Evolutionary conservation across 495 filamentous ascomycete species (phyloP), one percentile per base, ranked within the genome.

Genomic region (Trichoderma gamsii): DNA sequence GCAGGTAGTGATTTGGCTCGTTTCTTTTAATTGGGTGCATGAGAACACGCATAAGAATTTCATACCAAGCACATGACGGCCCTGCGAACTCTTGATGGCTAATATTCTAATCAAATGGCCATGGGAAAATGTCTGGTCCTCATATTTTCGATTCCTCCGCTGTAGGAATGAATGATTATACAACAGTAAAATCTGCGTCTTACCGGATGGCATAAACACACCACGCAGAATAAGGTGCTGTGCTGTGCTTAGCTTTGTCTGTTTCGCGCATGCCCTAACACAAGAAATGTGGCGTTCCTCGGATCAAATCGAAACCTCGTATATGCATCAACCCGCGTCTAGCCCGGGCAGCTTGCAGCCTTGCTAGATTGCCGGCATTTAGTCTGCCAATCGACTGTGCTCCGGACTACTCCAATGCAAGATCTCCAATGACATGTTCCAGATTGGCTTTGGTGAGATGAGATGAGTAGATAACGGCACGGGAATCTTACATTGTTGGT

Each of bases 341-440:
- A 61, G 56, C 9, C 56, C 27, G 56, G 27, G 56, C 27, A 25
- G 56, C 56, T 61, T 61, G 56, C 56, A 61, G 56, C n/a, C 56
- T 32, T 32, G 13, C 2, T 32, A 15, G 51, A n/a, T 25, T n/a
- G 51, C 21, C 21, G 51, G 51, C 51, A 25, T 11, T n/a, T 21
- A 23, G 29, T 61, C 56, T 61, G 56, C 56, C 56, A 52, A 61
- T 61, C 27, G 56, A 61, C 23, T 27, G 2, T 12, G 12, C 13
- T 21, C 51, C 21, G 21, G n/a, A 23, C 29, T 29, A 21, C 21
- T 23, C 8, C 15, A 12, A 61, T 61, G 52, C 52, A 13, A 61
- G 52, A 61, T 61, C 56, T 61, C 27, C 23, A 32, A 32, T 61
- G 56, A 21, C 18, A 56, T 56, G n/a, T 3, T 21, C 21, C n/a